Evolutionary conservation across 2,329 filamentous ascomycete species (phyloP).

Genomic region (Coniella vitis): DNA sequence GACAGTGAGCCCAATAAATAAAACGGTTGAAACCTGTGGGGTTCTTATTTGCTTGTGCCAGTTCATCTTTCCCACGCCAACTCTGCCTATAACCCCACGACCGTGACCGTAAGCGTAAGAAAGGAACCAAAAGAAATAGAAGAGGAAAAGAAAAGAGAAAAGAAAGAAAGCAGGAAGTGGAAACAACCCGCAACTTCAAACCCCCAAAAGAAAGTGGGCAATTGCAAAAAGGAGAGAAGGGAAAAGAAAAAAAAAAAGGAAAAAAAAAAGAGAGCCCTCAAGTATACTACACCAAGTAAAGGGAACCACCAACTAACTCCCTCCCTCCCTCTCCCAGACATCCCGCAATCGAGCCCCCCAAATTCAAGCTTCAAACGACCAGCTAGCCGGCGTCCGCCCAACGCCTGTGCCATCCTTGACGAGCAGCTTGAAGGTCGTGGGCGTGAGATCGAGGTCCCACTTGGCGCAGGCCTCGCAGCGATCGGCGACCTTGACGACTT

Average conservation of each 20-base stretch:
- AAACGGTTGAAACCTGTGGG: no score
- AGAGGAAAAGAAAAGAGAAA: neutral
- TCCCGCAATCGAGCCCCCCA: neutral
- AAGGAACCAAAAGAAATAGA: neutral
- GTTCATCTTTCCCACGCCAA: no score
- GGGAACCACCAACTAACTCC: neutral
- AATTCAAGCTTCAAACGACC: neutral
- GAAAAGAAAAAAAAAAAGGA: neutral
- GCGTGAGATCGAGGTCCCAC: constrained; percentile 5
- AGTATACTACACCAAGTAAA: no score
- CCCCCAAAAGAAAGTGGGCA: no score
- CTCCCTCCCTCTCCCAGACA: neutral
- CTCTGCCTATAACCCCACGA: no score
- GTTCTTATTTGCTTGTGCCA: no score
- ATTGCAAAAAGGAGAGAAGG: neutral
- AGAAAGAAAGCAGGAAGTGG: neutral
- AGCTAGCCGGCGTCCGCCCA: constrained; percentile 1
- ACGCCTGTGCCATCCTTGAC: neutral
- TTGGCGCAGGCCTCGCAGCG: constrained; percentile 2
- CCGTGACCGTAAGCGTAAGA: neutral
- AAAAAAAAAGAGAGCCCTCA: neutral
- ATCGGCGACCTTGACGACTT: neutral
- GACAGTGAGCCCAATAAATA: no score
- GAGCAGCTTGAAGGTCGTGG: neutral
- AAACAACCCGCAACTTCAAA: no score